phyloP scores from a whole-genome alignment of 2,329 filamentous ascomycete species.

The Chaetomium sp. region DNA sequence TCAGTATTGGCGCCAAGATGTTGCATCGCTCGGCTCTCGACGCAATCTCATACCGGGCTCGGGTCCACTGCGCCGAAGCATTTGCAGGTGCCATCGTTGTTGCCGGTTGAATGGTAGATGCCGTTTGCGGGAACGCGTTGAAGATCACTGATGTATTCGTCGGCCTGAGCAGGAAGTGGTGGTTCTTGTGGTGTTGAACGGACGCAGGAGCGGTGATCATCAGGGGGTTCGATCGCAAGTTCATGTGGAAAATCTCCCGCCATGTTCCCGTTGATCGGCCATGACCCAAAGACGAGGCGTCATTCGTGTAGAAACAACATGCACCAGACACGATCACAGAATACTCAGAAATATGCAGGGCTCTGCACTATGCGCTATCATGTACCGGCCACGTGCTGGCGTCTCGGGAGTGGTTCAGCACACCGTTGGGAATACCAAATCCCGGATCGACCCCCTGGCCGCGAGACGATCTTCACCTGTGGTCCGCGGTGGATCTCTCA shows the following conservation, averaged over 20 bases:
- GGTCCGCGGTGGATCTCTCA: background rate
- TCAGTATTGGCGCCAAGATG: conserved; percentile 21
- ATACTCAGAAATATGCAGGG: background rate
- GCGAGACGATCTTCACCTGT: background rate
- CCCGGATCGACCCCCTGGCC: background rate
- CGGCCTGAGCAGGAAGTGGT: background rate
- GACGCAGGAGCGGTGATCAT: background rate
- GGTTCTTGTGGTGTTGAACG: background rate
- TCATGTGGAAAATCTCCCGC: conserved; percentile 2
- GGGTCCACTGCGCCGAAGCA: background rate
- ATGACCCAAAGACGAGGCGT: background rate
- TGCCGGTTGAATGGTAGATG: background rate
- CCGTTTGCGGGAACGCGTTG: background rate
- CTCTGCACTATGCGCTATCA: background rate
- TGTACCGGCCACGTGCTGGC: no score
- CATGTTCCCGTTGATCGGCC: background rate
- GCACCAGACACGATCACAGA: background rate
- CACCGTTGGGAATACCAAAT: background rate
- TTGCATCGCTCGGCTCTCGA: conserved; percentile 11
- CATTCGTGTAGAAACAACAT: conserved; percentile 1
- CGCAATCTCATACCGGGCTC: conserved; percentile 10
- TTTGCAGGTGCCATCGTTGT: background rate
- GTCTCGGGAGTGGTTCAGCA: conserved; percentile 2
- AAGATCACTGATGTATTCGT: background rate
- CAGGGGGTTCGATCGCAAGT: background rate